Conservation (phyloP, 495 filamentous ascomycete genomes). For the Xylaria grammica region DNA sequence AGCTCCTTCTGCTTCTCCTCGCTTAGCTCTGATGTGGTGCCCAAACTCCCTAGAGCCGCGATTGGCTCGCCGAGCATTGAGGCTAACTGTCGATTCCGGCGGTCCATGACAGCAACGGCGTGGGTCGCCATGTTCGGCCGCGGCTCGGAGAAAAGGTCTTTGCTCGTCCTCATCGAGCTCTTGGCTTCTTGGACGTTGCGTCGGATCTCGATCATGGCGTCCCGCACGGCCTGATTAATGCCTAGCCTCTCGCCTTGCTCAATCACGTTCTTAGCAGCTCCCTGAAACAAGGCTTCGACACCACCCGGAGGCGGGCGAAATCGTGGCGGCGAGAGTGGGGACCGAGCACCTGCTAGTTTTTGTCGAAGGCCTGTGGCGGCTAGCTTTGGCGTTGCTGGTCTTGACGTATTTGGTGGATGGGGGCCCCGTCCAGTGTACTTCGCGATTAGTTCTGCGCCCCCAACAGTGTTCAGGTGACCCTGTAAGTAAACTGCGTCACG, state of each 20-base stretch:
- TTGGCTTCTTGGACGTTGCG: constrained; percentile 54
- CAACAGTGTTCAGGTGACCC: constrained; percentile 72
- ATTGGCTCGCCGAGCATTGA: constrained; percentile 74
- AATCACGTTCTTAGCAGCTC: constrained; percentile 83
- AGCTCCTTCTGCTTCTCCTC: constrained; percentile 52
- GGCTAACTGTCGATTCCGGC: constrained; percentile 74
- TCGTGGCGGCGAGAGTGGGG: constrained; percentile 62
- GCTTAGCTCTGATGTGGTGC: constrained; percentile 31
- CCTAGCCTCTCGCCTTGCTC: constrained; percentile 84
- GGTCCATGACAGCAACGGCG: constrained; percentile 60
- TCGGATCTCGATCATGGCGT: constrained; percentile 81
- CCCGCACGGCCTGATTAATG: constrained; percentile 87
- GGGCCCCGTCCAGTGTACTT: constrained; percentile 81
- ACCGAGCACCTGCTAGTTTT: constrained; percentile 42
- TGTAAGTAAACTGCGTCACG: constrained; percentile 87
- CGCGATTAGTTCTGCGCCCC: constrained; percentile 74
- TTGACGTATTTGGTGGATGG: constrained; percentile 43
- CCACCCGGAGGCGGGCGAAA: constrained; percentile 66
- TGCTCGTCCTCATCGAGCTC: constrained; percentile 36
- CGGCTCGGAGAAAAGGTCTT: constrained; percentile 37
- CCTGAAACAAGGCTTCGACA: constrained; percentile 81
- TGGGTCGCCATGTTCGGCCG: constrained; percentile 26
- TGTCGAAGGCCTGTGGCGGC: constrained; percentile 27
- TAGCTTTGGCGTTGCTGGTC: constrained; percentile 35
- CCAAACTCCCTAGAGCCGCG: constrained; percentile 63